Evolutionary conservation across 805 yeast genomes (phyloP).

Genomic region (Hanseniaspora hatyaiensis): DNA sequence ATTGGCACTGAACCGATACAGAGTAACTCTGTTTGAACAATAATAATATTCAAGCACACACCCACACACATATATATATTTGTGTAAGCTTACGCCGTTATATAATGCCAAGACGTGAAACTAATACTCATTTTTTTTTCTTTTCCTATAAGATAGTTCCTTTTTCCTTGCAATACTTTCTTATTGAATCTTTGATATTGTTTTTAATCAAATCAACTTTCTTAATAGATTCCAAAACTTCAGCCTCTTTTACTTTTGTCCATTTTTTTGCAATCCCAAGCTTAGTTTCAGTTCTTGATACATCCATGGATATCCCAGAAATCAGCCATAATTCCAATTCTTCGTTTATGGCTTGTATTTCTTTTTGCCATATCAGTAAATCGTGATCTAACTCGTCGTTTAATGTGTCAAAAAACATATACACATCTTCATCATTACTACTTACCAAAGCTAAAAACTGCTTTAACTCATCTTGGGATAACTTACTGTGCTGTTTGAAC

Average conservation of each 20-base stretch:
- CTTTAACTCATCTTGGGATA: background rate
- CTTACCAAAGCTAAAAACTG: background rate
- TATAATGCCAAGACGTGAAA: no score
- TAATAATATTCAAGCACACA: no score
- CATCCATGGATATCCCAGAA: slow-evolving; percentile 10
- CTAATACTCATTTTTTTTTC: no score
- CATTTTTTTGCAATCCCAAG: slow-evolving; percentile 1
- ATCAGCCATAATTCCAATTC: slow-evolving; percentile 8
- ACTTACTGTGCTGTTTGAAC: slow-evolving; percentile 8
- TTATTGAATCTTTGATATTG: slow-evolving; percentile 5
- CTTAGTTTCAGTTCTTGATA: slow-evolving; percentile 1
- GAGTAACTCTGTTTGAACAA: no score
- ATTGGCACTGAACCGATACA: no score
- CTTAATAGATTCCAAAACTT: slow-evolving; percentile 1
- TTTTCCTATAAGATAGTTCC: background rate
- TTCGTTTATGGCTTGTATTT: background rate
- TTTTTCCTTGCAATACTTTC: background rate
- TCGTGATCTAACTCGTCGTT: slow-evolving; percentile 9
- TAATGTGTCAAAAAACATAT: background rate
- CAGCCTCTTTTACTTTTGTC: slow-evolving; percentile 1
- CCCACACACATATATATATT: background rate
- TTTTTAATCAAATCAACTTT: background rate
- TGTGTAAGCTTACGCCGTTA: no score
- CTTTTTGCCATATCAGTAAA: slow-evolving; percentile 3
- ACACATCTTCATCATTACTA: background rate